Conservation (phyloP, 768 basidiomycete species). For the Paxillus ammoniavirescens region DNA sequence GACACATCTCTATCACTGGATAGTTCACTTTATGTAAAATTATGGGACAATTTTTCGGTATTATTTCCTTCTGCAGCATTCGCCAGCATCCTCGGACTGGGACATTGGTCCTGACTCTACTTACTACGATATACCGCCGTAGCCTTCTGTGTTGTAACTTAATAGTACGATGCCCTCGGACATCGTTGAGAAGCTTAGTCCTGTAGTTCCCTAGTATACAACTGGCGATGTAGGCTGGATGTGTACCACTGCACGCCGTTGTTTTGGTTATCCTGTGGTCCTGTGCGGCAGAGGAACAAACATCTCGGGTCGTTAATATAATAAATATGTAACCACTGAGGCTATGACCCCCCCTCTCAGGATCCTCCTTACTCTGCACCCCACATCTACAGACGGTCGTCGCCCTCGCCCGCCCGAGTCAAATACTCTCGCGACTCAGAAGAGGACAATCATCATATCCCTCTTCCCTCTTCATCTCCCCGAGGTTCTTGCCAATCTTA, state of each 20-base stretch:
- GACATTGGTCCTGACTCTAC: background rate
- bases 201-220: no score
- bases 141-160: no score
- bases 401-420: background rate
- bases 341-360: no score
- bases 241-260: background rate
- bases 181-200: no score
- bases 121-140: no score
- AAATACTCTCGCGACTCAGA: background rate
- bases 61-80: background rate
- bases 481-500: no score
- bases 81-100: background rate
- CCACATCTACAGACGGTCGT: background rate
- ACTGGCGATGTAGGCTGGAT: background rate
- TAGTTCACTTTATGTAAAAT: no score
- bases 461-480: background rate
- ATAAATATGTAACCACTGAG: no score
- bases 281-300: conserved; percentile 1
- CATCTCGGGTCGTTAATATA: no score
- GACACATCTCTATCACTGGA: conserved; percentile 6
- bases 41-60: conserved; percentile 11
- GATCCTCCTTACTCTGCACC: no score
- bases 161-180: no score
- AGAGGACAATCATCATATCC: background rate
- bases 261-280: conserved; percentile 8